Evolutionary conservation across 225 moss, liverwort and hornwort species (phyloP), one percentile per base, ranked within the genome.

Genomic region (Asterella californica): DNA sequence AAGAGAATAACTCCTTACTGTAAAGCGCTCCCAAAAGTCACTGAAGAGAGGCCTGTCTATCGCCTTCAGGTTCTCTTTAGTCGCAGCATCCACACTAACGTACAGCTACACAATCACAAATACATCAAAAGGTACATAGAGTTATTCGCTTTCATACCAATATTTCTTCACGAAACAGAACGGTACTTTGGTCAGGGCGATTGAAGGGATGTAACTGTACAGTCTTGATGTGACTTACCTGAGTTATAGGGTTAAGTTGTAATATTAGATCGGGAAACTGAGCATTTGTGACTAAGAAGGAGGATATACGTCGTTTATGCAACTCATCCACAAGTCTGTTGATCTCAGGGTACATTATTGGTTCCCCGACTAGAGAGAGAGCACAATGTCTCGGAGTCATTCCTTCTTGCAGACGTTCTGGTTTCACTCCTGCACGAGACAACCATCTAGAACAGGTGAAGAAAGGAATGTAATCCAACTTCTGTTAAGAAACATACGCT

Each of bases 321-420:
- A 97, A 88, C 87, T 97, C 94, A 76, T 92, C 90, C 75, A 97
- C 93, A 59, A 97, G 86, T 12, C 87, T 86, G 84, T 97, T 97
- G 73, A 97, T 97, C 86, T 97, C 94, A 81, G 97, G 97, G 76
- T 97, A 97, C 97, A 97, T 97, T 18, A 97, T 97, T 15, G 97
- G 97, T 78, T 97, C 97, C 19, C 97, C 97, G 54, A 97, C 97
- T 42, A 97, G 84, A 70, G 97, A 97, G 72, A 97, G 88, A 15
- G 97, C 97, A 89, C 97, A 97, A 88, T 97, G 97, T 76, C 86
- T 91, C 57, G 97, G 97, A 76, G 90, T 79, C 94, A 97, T 91
- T 64, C 97, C 97, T 89, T 97, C 97, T 77, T 88, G 90, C 82
- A 97, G 77, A 80, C 97, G 94, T 79, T 97, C 94, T 49, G 91